Evolutionary conservation across 164 flowering plant genomes (phyloP), one percentile per base, ranked within the genome.

Genomic region (Vitis cinerea): DNA sequence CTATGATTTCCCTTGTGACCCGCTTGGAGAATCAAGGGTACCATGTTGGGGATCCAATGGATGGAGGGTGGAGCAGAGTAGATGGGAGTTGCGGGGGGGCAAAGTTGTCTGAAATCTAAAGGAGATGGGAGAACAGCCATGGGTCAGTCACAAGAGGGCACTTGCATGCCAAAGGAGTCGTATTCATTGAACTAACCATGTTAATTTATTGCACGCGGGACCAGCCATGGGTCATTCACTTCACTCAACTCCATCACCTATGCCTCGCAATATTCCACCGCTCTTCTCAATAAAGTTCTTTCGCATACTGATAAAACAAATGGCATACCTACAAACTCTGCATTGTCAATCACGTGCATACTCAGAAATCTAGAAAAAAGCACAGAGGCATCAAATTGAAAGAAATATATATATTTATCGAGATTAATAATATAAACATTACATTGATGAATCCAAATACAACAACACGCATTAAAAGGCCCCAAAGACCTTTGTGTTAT

Each of bases 381-480:
- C 15, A 69, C 31, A 30, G 37, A 59, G 27, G 11, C 31, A 19
- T 23, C 44, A 68, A 13, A 72, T 29, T 50, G 57, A 67, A 49
- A 50, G 30, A 59, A n/a, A 70, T 10, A 52, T 51, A 50, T 47
- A 58, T 44, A 52, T 37, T 61, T 23, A 48, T 54, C 2, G 74
- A 0, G 3, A 67, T 58, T 47, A 71, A 57, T 63, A 6, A 47
- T 61, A 23, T 37, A 37, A 37, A 47, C 12, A 47, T 64, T 12
- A 61, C 54, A 71, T 72, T 74, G 23, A 80, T 66, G 58, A 68
- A 58, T 70, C 80, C 27, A 63, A 70, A 77, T 73, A 74, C 78
- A 78, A 73, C 79, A 81, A 73, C 79, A 81, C 65, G 61, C 75
- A 14, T 68, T 37, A 51, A 71, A 72, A 85, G 82, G 86, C 78